These are phyloP conservation scores for Trichoderma koningii DNA, from an alignment of 2,329 filamentous ascomycete species.

Conservation along the genomic window DNA sequence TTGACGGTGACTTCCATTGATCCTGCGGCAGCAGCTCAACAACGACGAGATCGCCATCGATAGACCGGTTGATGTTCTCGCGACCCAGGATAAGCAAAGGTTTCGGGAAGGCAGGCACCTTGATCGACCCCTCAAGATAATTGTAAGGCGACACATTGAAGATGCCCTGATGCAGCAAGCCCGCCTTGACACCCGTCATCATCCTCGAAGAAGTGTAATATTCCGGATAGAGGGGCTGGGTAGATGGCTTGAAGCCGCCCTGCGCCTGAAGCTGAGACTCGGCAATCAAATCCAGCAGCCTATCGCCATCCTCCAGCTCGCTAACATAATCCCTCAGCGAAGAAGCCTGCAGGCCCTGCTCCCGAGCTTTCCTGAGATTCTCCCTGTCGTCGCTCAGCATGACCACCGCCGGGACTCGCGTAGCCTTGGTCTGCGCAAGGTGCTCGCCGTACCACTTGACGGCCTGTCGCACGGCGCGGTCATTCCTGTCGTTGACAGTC, in stretches of 20 bases:
- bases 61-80: conserved; percentile 92
- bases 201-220: conserved; percentile 88
- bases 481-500: conserved; percentile 94
- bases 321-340: conserved; percentile 78
- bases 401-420: conserved; percentile 72
- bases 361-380: conserved; percentile 79
- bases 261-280: conserved; percentile 72
- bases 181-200: conserved; percentile 89
- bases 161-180: conserved; percentile 86
- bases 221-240: conserved; percentile 82
- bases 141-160: conserved; percentile 98
- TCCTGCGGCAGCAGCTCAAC: conserved; percentile 91
- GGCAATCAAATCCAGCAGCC: conserved; percentile 89
- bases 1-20: conserved; percentile 95
- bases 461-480: conserved; percentile 82
- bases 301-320: conserved; percentile 79
- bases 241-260: conserved; percentile 60
- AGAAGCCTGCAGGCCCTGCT: conserved; percentile 69
- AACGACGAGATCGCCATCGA: conserved; percentile 90
- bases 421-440: conserved; percentile 64
- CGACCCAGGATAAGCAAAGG: conserved; percentile 83
- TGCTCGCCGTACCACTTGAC: conserved; percentile 91
- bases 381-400: conserved; percentile 94
- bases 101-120: conserved; percentile 87
- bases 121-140: conserved; percentile 90